phyloP scores from a whole-genome alignment of 2,329 filamentous ascomycete species.

The Sporothrix variecibatus region DNA sequence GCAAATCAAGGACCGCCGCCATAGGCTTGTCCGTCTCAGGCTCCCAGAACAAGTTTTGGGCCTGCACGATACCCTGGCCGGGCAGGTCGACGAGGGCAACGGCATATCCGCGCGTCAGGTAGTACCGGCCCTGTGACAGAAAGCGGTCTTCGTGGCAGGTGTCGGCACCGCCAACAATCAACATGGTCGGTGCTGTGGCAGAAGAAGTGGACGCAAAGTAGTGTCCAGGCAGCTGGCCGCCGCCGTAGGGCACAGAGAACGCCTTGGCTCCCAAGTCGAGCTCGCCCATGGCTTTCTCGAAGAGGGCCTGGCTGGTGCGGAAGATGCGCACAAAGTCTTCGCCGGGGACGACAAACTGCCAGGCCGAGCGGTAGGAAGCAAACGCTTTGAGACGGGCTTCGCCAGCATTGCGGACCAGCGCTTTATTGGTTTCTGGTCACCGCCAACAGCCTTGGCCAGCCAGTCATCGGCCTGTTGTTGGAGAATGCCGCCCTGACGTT shows the following conservation, averaged over 20 bases:
- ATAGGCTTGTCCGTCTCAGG: background rate
- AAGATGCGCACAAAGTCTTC: background rate
- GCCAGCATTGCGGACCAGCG: background rate
- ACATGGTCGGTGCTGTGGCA: background rate
- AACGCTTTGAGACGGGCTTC: background rate
- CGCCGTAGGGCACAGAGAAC: background rate
- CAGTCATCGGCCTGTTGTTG: background rate
- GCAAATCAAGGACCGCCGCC: background rate
- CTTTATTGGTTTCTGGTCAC: background rate
- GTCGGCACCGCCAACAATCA: background rate
- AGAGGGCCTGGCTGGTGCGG: conserved; percentile 6
- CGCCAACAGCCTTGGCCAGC: background rate
- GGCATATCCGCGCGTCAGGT: background rate
- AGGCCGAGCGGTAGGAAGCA: background rate
- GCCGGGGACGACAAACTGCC: conserved; percentile 12
- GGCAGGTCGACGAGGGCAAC: background rate
- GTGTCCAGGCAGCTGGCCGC: background rate
- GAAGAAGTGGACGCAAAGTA: background rate
- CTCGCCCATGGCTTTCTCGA: background rate
- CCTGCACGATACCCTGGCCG: background rate
- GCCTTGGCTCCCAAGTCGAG: background rate
- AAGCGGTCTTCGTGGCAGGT: conserved; percentile 4
- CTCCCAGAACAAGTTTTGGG: background rate
- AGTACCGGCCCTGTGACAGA: background rate
- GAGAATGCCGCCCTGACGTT: background rate